Evolutionary conservation across 2,329 filamentous ascomycete genomes (phyloP), one percentile per base, ranked within the genome.

Genomic region (Fusarium luffae): DNA sequence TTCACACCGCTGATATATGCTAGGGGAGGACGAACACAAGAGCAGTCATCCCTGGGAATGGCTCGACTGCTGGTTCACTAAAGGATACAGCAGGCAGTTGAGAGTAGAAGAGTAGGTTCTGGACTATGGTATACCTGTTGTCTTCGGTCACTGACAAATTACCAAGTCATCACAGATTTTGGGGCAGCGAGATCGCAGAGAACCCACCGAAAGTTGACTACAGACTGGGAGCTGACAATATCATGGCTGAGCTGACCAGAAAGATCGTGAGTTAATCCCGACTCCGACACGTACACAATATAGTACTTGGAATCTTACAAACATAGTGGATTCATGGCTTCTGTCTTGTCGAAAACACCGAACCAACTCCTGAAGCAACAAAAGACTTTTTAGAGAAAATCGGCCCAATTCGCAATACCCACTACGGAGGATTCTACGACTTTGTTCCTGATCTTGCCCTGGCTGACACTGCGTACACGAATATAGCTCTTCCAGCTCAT

Each of bases 391-490:
- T 98, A 4, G 87, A 93, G 75, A 88, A 89, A 57, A 97, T 99
- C 68, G 89, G 93, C 0, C 95, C 95, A 69, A 94, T 98, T 74
- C 89, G 94, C 19, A 85, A 91, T 66, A 99, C 96, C 0, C 96
- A 98, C 78, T 99, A 98, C 79, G 95, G 93, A 82, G 88, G 81
- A 63, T 86, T 86, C 76, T 88, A 87, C 74, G 95, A 98, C 80
- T 98, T 98, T 79, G 92, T 93, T 1, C 92, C 94, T 7, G 92
- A 98, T 79, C 86, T 98, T 25, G 91, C 93, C 28, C 91, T 91
- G 76, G 94, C 94, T 70, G 94, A 97, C 76, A 97, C 93, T 3
- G 94, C 94, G 5, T 99, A 98, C 82, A 98, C 95, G 3, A 93
- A 92, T 74, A 85, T 96, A 52, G 90, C 90, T 2, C 87, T 99